Base-by-base conservation (phyloP, 495 filamentous ascomycete species). In the Penicillium cinerascens region DNA sequence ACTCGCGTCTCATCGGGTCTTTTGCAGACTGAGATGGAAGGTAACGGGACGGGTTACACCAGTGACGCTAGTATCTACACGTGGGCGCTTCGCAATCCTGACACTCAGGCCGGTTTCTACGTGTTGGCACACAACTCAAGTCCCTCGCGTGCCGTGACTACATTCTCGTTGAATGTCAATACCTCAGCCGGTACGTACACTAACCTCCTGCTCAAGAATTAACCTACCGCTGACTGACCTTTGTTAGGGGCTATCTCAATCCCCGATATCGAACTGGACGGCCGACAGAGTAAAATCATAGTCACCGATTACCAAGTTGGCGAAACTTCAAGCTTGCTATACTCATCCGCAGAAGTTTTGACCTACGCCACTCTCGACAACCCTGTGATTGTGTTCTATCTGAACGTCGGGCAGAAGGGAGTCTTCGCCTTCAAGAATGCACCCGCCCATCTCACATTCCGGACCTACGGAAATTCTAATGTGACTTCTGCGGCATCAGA, bases 241-340 rank as follows among this genome's bases (percentile, higher is more conserved):
- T 22, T 29, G 6, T 2, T 9, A 65, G 68, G 64, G 1, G 53
- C 65, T 6, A 49, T 87, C 21, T 75, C 74, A 0, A 75, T 89
- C 29, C 84, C 86, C 0, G 79, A 82, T 11, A 76, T 91, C 9
- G 79, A 76, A 1, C 68, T 91, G 1, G 76, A 78, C 55, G 87
- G 87, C 0, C 77, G 86, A 21, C 88, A 92, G 54, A 85, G 84
- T 5, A 88, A 89, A 56, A 78, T 84, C 47, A 78, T 86, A 45
- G 81, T 89, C 22, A 86, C 84, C 6, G 86, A 92, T 58, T 91
- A 89, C 54, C 68, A 77, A 20, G 61, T 90, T 44, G 79, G 78
- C 5, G 54, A 56, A 1, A 70, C 71, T 8, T 65, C 70, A 2
- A 81, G 67, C 4, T 59, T 91, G 6, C 70, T 89, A 2, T 90